Conservation (phyloP, 495 filamentous ascomycete genomes). For the Copromyces sp. region DNA sequence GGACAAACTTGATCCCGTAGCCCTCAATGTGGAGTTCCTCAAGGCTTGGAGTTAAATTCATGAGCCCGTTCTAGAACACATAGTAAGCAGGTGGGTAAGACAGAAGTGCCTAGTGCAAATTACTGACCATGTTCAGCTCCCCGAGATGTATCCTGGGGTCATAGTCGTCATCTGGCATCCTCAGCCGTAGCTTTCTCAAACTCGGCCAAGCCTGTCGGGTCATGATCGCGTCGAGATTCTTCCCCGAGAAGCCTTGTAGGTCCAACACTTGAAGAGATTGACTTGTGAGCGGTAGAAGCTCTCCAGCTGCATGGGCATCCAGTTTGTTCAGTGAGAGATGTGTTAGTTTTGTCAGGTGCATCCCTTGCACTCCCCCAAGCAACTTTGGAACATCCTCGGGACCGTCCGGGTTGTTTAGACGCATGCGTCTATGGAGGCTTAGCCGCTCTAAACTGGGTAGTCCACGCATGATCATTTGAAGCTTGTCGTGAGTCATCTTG, state of each 20-base stretch:
- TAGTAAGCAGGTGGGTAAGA: neutral
- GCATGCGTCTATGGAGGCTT: slow-evolving; percentile 1
- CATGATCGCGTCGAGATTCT: neutral
- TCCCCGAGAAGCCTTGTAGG: neutral
- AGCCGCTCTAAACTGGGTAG: slow-evolving; percentile 11
- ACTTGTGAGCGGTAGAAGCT: neutral
- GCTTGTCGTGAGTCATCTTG: neutral
- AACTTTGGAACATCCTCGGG: neutral
- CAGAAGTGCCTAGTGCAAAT: neutral
- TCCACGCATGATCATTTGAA: slow-evolving; percentile 1
- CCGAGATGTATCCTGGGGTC: neutral
- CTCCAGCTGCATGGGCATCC: neutral
- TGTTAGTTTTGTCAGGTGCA: slow-evolving; percentile 1
- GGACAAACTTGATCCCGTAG: neutral
- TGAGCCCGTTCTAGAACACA: neutral
- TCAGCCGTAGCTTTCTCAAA: neutral
- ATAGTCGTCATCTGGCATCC: neutral
- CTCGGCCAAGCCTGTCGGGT: neutral
- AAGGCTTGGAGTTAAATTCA: slow-evolving; percentile 6
- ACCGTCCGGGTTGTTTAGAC: neutral
- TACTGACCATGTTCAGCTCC: neutral
- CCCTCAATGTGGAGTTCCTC: slow-evolving; percentile 12
- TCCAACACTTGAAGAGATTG: slow-evolving; percentile 4
- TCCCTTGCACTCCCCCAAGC: neutral
- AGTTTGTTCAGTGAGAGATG: neutral